Evolutionary conservation across 495 filamentous ascomycete genomes (phyloP), one percentile per base, ranked within the genome.

Genomic region (Aspergillus panamensis): DNA sequence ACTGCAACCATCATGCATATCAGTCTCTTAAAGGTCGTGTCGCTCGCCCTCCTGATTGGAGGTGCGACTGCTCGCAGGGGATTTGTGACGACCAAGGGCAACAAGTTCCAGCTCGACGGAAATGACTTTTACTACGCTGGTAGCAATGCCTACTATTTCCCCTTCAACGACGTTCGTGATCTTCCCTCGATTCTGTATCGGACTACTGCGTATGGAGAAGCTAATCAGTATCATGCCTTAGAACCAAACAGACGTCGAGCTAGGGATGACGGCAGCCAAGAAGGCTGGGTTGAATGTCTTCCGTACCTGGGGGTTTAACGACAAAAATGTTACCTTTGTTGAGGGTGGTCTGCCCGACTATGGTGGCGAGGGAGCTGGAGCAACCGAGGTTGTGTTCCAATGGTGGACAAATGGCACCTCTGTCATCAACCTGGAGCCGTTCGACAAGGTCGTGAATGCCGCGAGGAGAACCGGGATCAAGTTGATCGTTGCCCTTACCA

Each of bases 111-210:
- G 13, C 48, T 66, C 5, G 60, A 63, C 21, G 60, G 63, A 40
- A 58, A 55, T 12, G 56, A 60, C 32, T 62, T 62, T 19, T 66
- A 84, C 66, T 85, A 76, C 62, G 80, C 83, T 1, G 86, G 86
- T 12, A 86, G 80, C 21, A 89, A 90, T 69, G 72, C 81, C 48
- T 89, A 88, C 72, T 89, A 84, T 48, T 87, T 87, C 68, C 77
- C 87, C 17, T 79, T 73, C 39, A 82, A 78, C 65, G 75, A 80
- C 58, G 69, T 62, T 7, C 20, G 48, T 61, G 13, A 17, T 16
- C 32, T 3, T 21, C 9, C 21, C 5, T 10, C 12, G 17, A 42
- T 7, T 10, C 8, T 16, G 4, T 6, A 25, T 13, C 3, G 9
- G 13, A 7, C 9, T 3, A 25, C 13, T 2, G 17, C n/a, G 30